phyloP scores from a whole-genome alignment of 768 basidiomycete species.

The Pleurotus tuoliensis region DNA sequence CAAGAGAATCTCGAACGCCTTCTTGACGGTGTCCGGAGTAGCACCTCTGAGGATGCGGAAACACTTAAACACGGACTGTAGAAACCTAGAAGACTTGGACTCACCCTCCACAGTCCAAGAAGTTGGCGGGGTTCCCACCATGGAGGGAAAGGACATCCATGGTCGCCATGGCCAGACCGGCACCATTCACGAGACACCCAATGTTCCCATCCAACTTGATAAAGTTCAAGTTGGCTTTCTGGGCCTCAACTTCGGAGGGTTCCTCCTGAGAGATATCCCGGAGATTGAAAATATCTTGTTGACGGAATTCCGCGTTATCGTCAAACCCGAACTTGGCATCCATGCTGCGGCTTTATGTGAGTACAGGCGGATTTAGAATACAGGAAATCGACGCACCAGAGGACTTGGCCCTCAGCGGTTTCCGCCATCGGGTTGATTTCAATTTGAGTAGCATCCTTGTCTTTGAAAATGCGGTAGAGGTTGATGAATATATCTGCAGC shows the following conservation, averaged over 20 bases:
- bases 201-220: constrained; percentile 98
- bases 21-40: constrained; percentile 99
- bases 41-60: constrained; percentile 61
- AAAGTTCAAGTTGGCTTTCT: constrained; percentile 94
- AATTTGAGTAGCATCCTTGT: constrained; percentile 98
- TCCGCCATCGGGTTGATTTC: constrained; percentile 99
- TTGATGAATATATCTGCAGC: constrained; percentile 93
- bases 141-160: constrained; percentile 99
- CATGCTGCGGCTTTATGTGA: constrained; percentile 58
- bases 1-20: constrained; percentile 94
- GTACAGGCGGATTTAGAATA: not conserved
- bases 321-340: constrained; percentile 99
- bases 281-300: constrained; percentile 82
- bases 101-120: constrained; percentile 96
- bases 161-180: constrained; percentile 98
- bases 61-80: not conserved
- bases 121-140: constrained; percentile 97
- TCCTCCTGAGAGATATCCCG: constrained; percentile 96
- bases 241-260: constrained; percentile 95
- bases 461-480: constrained; percentile 95
- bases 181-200: constrained; percentile 97
- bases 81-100: constrained; percentile 11
- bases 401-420: constrained; percentile 84
- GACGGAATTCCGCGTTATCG: constrained; percentile 98
- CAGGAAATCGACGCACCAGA: constrained; percentile 66